Evolutionary conservation across 306 rosid genomes (phyloP).

Genomic region (Sechiopsis laciniata): DNA sequence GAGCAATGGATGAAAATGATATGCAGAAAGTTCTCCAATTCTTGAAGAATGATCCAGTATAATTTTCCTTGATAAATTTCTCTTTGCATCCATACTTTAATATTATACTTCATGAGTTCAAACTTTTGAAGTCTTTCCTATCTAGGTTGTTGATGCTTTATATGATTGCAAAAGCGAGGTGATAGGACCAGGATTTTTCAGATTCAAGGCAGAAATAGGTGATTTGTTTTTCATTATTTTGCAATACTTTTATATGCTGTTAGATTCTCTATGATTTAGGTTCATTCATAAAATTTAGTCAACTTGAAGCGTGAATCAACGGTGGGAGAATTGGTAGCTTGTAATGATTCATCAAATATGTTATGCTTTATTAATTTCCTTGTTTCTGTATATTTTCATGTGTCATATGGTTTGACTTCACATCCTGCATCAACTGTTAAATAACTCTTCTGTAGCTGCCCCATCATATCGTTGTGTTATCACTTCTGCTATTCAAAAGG

Average conservation of each 20-base stretch:
- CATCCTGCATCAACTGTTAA: not conserved
- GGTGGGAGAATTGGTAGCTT: not conserved
- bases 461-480: not conserved
- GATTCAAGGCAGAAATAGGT: constrained; percentile 99
- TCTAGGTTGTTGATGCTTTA: constrained; percentile 84
- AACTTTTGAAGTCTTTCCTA: constrained; percentile 14
- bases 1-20: constrained; percentile 97
- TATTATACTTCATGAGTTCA: constrained; percentile 16
- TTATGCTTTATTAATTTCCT: not conserved
- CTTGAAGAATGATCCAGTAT: constrained; percentile 88
- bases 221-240: constrained; percentile 17
- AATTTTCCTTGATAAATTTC: constrained; percentile 20
- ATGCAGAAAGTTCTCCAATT: constrained; percentile 85
- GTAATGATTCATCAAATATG: constrained; percentile 11
- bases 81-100: not conserved
- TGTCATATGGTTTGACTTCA: not conserved
- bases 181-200: constrained; percentile 95
- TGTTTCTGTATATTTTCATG: constrained; percentile 5
- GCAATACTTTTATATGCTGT: not conserved
- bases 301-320: not conserved
- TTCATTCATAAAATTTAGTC: not conserved
- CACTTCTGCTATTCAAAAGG: not conserved
- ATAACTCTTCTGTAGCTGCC: not conserved
- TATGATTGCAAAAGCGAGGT: constrained; percentile 99
- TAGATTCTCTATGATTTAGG: not conserved